Base-by-base conservation (phyloP, 2,329 filamentous ascomycete genomes). In the Penicillium sp. region DNA sequence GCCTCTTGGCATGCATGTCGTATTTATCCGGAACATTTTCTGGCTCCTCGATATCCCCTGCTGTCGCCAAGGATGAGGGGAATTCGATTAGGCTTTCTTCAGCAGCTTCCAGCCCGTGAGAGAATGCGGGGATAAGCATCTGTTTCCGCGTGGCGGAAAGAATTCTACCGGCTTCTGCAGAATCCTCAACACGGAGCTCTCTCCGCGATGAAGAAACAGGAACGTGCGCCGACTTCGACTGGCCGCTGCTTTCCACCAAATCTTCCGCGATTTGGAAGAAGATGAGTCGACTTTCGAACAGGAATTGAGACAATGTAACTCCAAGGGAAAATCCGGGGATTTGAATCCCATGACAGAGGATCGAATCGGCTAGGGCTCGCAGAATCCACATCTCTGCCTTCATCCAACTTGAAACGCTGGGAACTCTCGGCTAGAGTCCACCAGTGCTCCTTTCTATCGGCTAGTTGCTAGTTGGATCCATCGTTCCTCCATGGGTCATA, bases 171-270 rank as follows among this genome's bases (percentile, higher is more conserved):
- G 37, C 37, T 43, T 32, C 33, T 32, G 9, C 8, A 43, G 40
- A 24, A 7, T 32, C 9, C 18, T 24, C 18, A 38, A 47, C 51
- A 53, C 54, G 54, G 52, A 47, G 40, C 28, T 34, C 35, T 24
- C 50, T 52, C 52, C 49, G 52, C 11, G 12, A 42, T 47, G 39
- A 47, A 5, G 24, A 24, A 8, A 32, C 5, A 32, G n/a, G 5
- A 13, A 6, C 18, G 5, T 36, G 8, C 25, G 43, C 36, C 33
- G 39, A 39, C 7, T 5, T 11, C 7, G 7, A 3, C 29, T 32
- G 29, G 11, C 7, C 11, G 11, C 29, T 5, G 3, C 4, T 11
- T 32, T 32, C 8, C 18, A 18, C 18, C 18, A 18, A 3, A 18
- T 18, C 18, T 18, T 18, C 18, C 18, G 18, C 18, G 29, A 32